phyloP scores from a whole-genome alignment of 176 grass and related monocot species.

The Neostapfia colusana region DNA sequence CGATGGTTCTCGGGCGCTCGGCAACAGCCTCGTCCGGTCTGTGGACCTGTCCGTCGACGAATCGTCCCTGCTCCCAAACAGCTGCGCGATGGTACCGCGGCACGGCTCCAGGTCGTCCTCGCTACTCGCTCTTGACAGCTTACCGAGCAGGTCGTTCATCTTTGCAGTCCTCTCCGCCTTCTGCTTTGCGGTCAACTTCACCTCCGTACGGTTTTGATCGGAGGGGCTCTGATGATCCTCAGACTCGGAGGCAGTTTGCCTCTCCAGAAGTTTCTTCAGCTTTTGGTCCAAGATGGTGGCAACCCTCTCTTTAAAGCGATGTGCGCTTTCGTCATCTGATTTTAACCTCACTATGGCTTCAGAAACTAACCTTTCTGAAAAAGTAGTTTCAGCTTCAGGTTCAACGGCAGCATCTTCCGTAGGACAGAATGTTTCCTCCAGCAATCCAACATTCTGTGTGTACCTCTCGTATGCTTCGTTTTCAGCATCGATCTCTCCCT shows the following conservation, averaged over 20 bases:
- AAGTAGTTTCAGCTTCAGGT: conserved; percentile 36
- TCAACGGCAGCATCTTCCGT: conserved; percentile 35
- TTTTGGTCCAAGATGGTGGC: conserved; percentile 59
- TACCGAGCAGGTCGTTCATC: conserved; percentile 58
- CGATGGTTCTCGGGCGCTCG: conserved; percentile 29
- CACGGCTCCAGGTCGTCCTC: conserved; percentile 73
- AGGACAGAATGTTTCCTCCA: conserved; percentile 75
- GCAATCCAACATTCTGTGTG: conserved; percentile 61
- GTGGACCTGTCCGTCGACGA: conserved; percentile 10
- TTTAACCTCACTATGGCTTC: conserved; percentile 77
- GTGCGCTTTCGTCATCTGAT: conserved; percentile 46
- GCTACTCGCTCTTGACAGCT: conserved; percentile 54
- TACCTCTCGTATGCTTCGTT: conserved; percentile 89
- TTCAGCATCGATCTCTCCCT: conserved; percentile 78
- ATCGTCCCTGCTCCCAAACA: conserved; percentile 35
- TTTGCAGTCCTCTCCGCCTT: conserved; percentile 47
- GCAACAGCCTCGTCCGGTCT: neutral
- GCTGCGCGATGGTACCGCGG: conserved; percentile 36
- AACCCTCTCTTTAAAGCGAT: conserved; percentile 61
- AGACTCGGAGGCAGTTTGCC: conserved; percentile 19
- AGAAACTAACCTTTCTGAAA: conserved; percentile 51
- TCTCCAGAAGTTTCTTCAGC: conserved; percentile 55
- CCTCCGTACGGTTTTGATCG: conserved; percentile 26
- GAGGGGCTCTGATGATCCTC: conserved; percentile 39
- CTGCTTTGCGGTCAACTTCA: conserved; percentile 38